Conservation (phyloP, 2,329 filamentous ascomycete genomes). For the Penicillium griseofulvum region DNA sequence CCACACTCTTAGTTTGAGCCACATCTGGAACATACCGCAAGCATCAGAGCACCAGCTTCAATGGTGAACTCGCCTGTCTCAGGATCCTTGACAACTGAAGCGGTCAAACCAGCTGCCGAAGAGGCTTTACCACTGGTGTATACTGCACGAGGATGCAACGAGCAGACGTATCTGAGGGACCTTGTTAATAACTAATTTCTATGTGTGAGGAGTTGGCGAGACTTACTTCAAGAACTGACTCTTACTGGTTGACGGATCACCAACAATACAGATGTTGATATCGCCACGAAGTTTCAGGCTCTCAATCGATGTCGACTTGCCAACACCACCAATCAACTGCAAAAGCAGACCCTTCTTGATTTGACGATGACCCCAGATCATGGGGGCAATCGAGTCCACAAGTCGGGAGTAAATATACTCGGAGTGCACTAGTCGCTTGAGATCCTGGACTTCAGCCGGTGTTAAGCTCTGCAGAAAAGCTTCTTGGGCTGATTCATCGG, state of each 20-base stretch:
- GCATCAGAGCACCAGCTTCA: conserved; percentile 94
- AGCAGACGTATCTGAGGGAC: conserved; percentile 67
- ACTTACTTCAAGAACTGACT: conserved; percentile 89
- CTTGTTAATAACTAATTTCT: neutral
- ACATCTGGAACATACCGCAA: conserved; percentile 56
- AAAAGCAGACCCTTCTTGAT: conserved; percentile 96
- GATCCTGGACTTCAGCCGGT: conserved; percentile 81
- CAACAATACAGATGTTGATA: conserved; percentile 98
- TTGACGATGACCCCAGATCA: conserved; percentile 94
- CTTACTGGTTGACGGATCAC: conserved; percentile 94
- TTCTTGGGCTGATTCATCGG: conserved; percentile 81
- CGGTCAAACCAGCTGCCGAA: conserved; percentile 93
- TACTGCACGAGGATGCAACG: conserved; percentile 90
- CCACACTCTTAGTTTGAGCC: conserved; percentile 18
- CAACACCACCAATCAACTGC: conserved; percentile 93
- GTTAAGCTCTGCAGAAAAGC: conserved; percentile 85
- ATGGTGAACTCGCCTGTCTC: conserved; percentile 99
- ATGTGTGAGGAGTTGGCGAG: neutral
- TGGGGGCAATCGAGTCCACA: conserved; percentile 91
- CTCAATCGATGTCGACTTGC: conserved; percentile 79
- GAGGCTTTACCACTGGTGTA: conserved; percentile 98
- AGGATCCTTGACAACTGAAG: conserved; percentile 95
- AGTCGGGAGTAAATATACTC: conserved; percentile 92
- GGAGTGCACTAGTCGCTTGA: conserved; percentile 89
- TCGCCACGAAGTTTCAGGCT: conserved; percentile 95